These are phyloP conservation scores for Xylaria acuta DNA, from an alignment of 495 filamentous ascomycete species.

Conservation along the genomic window DNA sequence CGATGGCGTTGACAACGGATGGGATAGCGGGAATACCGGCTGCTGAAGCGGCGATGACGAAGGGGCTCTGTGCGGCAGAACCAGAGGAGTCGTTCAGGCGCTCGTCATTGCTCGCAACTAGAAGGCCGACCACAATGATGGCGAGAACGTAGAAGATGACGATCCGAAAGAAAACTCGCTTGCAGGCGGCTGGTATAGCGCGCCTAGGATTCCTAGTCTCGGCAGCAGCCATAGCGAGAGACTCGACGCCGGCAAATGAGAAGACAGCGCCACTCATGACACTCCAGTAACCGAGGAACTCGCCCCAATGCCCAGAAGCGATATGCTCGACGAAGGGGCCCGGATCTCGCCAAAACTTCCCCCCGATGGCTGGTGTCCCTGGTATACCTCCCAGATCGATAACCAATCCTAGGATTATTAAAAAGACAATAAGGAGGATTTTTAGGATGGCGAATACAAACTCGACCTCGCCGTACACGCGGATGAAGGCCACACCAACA, in stretches of 20 bases:
- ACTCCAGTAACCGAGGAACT: conserved; percentile 63
- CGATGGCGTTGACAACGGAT: conserved; percentile 70
- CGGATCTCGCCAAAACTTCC: conserved; percentile 59
- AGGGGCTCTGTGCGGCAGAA: conserved; percentile 67
- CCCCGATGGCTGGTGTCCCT: conserved; percentile 51
- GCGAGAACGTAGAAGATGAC: conserved; percentile 67
- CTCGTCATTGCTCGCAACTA: conserved; percentile 67
- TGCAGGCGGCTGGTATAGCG: conserved; percentile 59
- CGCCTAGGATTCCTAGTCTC: conserved; percentile 65
- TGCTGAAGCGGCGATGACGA: conserved; percentile 71
- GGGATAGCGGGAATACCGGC: conserved; percentile 69
- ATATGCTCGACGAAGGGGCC: conserved; percentile 60
- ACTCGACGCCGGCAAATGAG: conserved; percentile 63
- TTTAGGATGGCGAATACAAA: conserved; percentile 65
- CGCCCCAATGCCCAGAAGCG: conserved; percentile 34
- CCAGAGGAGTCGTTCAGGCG: conserved; percentile 60
- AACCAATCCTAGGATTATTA: conserved; percentile 59
- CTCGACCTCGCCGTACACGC: conserved; percentile 63
- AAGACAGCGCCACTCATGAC: conserved; percentile 67
- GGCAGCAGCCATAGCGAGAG: conserved; percentile 66
- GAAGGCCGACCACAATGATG: conserved; percentile 64
- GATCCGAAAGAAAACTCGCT: conserved; percentile 58
- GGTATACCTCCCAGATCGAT: conserved; percentile 65
- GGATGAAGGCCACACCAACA: conserved; percentile 60
- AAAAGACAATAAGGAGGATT: conserved; percentile 58